Evolutionary conservation across 2,329 filamentous ascomycete species (phyloP), one percentile per base, ranked within the genome.

Genomic region (Peltaster fructicola): DNA sequence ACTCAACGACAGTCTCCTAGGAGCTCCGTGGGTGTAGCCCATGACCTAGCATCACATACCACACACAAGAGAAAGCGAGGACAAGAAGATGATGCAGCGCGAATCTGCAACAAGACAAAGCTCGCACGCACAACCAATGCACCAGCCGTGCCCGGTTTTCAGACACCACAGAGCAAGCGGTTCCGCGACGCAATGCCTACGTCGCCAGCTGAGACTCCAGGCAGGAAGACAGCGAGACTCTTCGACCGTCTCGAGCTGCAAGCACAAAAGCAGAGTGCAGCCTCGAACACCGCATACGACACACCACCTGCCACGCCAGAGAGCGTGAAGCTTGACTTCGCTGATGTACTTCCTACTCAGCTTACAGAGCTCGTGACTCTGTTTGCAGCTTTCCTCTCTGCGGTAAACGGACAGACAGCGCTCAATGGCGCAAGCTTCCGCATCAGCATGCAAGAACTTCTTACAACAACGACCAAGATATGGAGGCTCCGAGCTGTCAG

Each of bases 341-440:
- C 34, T 20, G 19, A 33, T 2, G 29, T 37, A 8, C 42, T 59
- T 23, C 57, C 57, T 4, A 32, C 37, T 17, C 52, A 53, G 30
- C 42, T 61, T 6, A 43, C 53, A 28, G 52, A 56, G 24, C 47
- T 60, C 20, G 47, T 53, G 23, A 38, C 42, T n/a, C 46, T 63
- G 6, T 53, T 62, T 36, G 47, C 49, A 6, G 54, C 58, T 17
- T 60, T 63, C 34, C 50, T 63, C 10, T 54, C 52, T 9, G 54
- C 59, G n/a, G 44, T 61, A 8, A 54, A 56, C 5, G 43, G 63
- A 14, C 56, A 61, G 35, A 59, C 55, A 33, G 54, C 59, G 11
- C 59, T 63, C 37, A 58, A 61, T 29, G 52, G 51, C 8, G 46
- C 54, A 5, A 12, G 15, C 9, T 45, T 52, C 9, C 49, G 57